phyloP scores from a whole-genome alignment of 2,329 filamentous ascomycete species.

The Truncatella angustata region DNA sequence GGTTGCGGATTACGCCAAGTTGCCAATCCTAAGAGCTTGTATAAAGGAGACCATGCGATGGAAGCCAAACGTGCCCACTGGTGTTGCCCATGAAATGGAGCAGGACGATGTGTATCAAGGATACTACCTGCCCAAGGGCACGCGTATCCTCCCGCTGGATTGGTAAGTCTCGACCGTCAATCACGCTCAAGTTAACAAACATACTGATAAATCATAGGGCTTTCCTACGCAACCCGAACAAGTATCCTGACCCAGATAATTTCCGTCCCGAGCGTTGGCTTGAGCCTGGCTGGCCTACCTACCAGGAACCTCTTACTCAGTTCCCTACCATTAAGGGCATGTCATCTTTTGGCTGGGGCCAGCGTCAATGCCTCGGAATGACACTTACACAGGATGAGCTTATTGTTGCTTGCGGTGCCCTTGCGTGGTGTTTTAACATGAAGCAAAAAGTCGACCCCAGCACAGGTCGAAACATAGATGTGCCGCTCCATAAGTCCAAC shows the following conservation, averaged over 20 bases:
- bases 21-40: constrained; percentile 43
- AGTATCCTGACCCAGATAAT: constrained; percentile 47
- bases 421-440: constrained; percentile 43
- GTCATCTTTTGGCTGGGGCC: constrained; percentile 53
- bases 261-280: constrained; percentile 56
- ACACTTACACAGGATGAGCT: constrained; percentile 41
- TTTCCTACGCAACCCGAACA: constrained; percentile 48
- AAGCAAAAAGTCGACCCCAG: constrained; percentile 41
- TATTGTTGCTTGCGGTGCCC: constrained; percentile 47
- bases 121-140: constrained; percentile 48
- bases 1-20: constrained; percentile 38
- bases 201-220: constrained; percentile 33
- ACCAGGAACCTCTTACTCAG: constrained; percentile 46
- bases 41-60: constrained; percentile 45
- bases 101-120: constrained; percentile 49
- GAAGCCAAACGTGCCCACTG: constrained; percentile 44
- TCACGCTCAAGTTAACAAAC: background rate
- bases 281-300: constrained; percentile 49
- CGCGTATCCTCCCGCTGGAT: constrained; percentile 38
- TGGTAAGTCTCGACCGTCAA: constrained; percentile 25
- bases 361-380: constrained; percentile 39
- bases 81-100: constrained; percentile 49
- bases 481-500: constrained; percentile 48
- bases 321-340: constrained; percentile 53
- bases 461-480: constrained; percentile 38